Conservation (phyloP, 371 early-diverging fungal genomes). For the Phascolomyces articulosus region DNA sequence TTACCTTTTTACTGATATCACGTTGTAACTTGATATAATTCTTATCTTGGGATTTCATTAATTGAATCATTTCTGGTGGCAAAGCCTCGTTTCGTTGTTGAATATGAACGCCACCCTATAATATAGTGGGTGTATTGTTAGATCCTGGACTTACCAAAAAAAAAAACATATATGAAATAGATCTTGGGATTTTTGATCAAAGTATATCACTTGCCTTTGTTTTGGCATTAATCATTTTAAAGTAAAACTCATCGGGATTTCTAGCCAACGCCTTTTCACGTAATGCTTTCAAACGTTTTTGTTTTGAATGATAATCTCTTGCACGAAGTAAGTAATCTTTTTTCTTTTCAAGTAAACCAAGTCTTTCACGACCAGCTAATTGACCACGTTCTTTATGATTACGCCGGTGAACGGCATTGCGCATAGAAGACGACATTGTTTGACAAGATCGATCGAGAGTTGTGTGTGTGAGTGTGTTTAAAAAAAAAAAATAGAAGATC, state of each 20-base stretch:
- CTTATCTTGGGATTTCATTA: conserved; percentile 92
- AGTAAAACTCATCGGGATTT: conserved; percentile 98
- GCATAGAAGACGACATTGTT: conserved; percentile 63
- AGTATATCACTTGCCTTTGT: too few relatives aligned
- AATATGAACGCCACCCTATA: conserved; percentile 80
- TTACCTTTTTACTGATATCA: conserved; percentile 76
- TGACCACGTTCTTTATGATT: conserved; percentile 94
- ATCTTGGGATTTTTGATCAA: neutral
- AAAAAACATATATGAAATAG: too few relatives aligned
- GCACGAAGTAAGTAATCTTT: conserved; percentile 98
- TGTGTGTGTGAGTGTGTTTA: too few relatives aligned
- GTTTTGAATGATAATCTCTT: conserved; percentile 86
- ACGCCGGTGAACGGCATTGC: conserved; percentile 87
- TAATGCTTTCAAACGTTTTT: conserved; percentile 81
- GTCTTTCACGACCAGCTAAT: conserved; percentile 66
- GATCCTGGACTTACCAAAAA: too few relatives aligned
- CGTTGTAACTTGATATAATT: conserved; percentile 83
- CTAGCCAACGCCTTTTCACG: conserved; percentile 83
- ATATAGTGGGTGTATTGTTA: too few relatives aligned
- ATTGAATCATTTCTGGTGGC: conserved; percentile 75
- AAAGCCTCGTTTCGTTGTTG: conserved; percentile 75
- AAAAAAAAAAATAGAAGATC: neutral
- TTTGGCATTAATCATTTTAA: conserved; percentile 89
- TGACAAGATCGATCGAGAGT: conserved; percentile 9
- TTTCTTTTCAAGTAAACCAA: conserved; percentile 94